These are phyloP conservation scores for Kalmanozyma brasiliensis DNA, from an alignment of 1,284 basidiomycete genomes.

Conservation along the genomic window DNA sequence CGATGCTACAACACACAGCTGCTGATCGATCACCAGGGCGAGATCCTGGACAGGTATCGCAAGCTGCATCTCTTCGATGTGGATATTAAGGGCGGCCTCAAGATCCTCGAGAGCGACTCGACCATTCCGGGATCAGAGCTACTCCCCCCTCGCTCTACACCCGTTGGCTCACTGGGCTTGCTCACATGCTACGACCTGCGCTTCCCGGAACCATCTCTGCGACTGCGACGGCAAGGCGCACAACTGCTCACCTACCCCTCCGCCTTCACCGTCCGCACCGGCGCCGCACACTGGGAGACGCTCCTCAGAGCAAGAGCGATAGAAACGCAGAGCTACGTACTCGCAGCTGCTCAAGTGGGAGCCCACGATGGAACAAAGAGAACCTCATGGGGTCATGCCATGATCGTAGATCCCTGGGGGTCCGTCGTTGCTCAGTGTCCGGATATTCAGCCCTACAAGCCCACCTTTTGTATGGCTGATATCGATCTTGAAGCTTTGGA, in stretches of 20 bases:
- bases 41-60: conserved; percentile 68
- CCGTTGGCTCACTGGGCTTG: conserved; percentile 68
- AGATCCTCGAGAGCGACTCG: conserved; percentile 65
- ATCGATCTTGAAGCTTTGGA: conserved; percentile 58
- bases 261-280: conserved; percentile 71
- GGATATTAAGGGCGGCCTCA: conserved; percentile 67
- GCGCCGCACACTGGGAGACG: conserved; percentile 67
- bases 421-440: conserved; percentile 61
- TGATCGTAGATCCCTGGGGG: conserved; percentile 67
- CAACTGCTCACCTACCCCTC: conserved; percentile 71
- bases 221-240: conserved; percentile 69
- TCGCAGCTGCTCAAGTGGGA: conserved; percentile 69
- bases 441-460: conserved; percentile 62
- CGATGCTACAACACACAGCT: conserved; percentile 71
- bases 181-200: conserved; percentile 73
- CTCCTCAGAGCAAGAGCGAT: conserved; percentile 68
- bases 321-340: conserved; percentile 69
- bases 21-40: conserved; percentile 69
- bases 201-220: conserved; percentile 70
- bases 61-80: conserved; percentile 73
- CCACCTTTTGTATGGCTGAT: conserved; percentile 62
- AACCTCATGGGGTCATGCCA: conserved; percentile 66
- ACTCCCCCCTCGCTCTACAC: conserved; percentile 61
- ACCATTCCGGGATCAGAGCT: conserved; percentile 69
- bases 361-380: conserved; percentile 58